A percentile compares a stretch with the other conserved stretches of the same genome.
Conservation (phyloP, 169 alveolate genomes). For the Besnoitia besnoiti region DNA sequence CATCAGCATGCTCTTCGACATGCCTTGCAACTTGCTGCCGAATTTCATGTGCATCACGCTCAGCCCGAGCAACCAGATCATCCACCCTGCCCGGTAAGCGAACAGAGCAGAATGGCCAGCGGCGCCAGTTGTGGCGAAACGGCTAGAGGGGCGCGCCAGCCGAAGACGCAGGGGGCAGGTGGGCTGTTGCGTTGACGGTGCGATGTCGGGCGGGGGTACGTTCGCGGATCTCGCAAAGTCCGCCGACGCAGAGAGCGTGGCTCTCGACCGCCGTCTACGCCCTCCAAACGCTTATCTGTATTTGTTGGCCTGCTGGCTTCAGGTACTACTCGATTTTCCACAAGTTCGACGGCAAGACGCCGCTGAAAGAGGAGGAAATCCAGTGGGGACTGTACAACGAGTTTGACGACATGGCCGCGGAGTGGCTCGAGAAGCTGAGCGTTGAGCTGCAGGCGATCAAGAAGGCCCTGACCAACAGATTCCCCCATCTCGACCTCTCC, state of each 20-base stretch:
- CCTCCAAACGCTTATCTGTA: too few relatives aligned
- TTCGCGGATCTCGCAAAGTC: too few relatives aligned
- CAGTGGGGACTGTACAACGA: conserved; percentile 67
- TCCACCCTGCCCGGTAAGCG: conserved; percentile 71
- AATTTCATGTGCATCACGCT: conserved; percentile 63
- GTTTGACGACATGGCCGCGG: conserved; percentile 58
- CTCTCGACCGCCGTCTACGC: too few relatives aligned
- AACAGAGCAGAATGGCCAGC: not conserved
- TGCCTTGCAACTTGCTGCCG: conserved; percentile 50
- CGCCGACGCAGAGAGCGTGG: too few relatives aligned
- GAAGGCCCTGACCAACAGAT: not conserved
- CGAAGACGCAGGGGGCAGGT: too few relatives aligned
- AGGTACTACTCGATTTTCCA: conserved; percentile 62
- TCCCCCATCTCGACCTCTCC: conserved; percentile 58
- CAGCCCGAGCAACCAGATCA: conserved; percentile 71
- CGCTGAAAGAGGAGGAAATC: conserved; percentile 38
- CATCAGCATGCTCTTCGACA: conserved; percentile 40
- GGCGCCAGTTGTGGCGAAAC: not conserved
- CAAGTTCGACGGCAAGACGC: conserved; percentile 56
- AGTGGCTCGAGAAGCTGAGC: conserved; percentile 47
- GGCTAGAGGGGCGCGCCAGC: too few relatives aligned
- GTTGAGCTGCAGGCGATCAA: conserved; percentile 56
- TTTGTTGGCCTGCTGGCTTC: not conserved
- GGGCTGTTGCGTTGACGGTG: not conserved
- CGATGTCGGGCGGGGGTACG: too few relatives aligned